Base-by-base conservation (phyloP, 768 basidiomycete species). In the Leccinum ochraceum region DNA sequence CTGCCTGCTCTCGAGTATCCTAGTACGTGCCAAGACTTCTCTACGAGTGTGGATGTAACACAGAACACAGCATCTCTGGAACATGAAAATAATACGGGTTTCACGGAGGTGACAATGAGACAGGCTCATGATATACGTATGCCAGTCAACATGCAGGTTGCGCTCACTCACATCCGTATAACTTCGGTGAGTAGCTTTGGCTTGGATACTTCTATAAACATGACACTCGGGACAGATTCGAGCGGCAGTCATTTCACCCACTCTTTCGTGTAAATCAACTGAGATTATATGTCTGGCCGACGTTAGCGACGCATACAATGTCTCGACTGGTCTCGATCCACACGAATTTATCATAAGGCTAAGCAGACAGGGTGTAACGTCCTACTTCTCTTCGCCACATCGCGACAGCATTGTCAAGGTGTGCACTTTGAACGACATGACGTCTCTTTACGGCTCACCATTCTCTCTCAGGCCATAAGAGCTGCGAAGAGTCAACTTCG, bases 271-370 rank as follows among this genome's bases (percentile, higher is more conserved):
- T 75, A 86, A 86, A 75, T 86, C 90, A 3, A 90, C 88, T 1
- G 94, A 97, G 67, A 85, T 96, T 57, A 86, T 95, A 57, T 82
- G 85, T 6, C 75, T 95, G 26, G 75, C 82, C 4, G 94, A 95
- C 60, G 83, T 97, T 63, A 92, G 92, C 74, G 94, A 97, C 66
- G 84, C 92, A 1, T 90, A 93, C 74, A 90, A 89, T 50, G 86
- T 94, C 22, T 84, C 87, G 2, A 89, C 87, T 16, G 89, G 90
- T 7, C 83, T 86, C 16, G 90, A 94, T 55, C 78, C 79, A n/a
- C 69, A 87, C 57, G 90, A 94, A 68, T 94, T 95, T 67, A 89
- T 93, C 62, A 86, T 94, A 62, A 83, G 92, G 49, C 82, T 88
- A 50, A 85, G 83, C 59, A 80, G 83, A 60, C 88, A 90, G 61